Evolutionary conservation across 257 asterid genomes (phyloP).

Genomic region (Lycium ferocissimum): DNA sequence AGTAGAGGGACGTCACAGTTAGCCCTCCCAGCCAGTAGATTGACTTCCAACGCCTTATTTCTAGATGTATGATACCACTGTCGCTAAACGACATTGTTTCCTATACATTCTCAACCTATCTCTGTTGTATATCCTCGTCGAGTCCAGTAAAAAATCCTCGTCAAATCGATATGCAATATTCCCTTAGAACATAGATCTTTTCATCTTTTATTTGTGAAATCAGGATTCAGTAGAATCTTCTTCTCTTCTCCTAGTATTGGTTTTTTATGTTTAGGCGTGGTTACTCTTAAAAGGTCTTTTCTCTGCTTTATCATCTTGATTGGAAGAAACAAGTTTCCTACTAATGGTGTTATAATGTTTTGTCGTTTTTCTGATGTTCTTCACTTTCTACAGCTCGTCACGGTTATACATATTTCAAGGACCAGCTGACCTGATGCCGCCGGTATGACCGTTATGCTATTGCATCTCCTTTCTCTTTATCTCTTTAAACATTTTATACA

Average conservation of each 20-base stretch:
- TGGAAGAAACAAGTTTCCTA: not conserved
- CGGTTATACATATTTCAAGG: constrained; percentile 95
- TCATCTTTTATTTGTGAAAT: not conserved
- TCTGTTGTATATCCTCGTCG: not conserved
- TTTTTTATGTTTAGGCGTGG: not conserved
- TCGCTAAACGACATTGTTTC: not conserved
- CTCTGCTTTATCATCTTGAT: not conserved
- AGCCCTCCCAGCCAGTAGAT: not conserved
- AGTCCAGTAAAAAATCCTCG: not conserved
- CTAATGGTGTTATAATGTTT: not conserved
- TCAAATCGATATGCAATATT: not conserved
- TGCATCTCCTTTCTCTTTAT: not conserved
- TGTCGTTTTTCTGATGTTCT: constrained; percentile 20
- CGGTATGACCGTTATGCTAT: constrained; percentile 55
- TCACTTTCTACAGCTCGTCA: constrained; percentile 69
- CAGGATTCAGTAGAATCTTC: not conserved
- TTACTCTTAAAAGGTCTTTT: not conserved
- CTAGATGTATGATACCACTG: not conserved
- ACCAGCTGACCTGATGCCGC: constrained; percentile 90
- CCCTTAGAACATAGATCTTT: not conserved
- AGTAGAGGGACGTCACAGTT: not conserved
- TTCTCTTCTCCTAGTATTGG: not conserved
- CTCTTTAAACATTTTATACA: not conserved
- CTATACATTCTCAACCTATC: not conserved
- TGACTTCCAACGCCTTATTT: not conserved